A percentile compares a stretch with the other conserved stretches of the same genome.
Conservation (phyloP, 1,139 yeast genomes). For the Ogataea hybrid region DNA sequence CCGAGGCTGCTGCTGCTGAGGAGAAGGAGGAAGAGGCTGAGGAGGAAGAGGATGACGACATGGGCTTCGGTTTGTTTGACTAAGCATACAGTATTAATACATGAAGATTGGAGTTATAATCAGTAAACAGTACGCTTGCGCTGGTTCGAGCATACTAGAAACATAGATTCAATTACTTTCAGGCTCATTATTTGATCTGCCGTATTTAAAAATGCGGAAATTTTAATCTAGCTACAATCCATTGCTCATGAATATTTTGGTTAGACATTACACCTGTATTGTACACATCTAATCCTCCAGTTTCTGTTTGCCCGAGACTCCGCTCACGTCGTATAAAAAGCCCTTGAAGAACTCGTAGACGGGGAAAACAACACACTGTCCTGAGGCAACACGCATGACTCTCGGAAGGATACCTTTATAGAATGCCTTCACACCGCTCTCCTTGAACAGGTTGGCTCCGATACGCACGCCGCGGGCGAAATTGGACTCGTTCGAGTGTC, state of each 20-base stretch:
- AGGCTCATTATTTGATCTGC: too few species aligned
- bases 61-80: constrained; percentile 77
- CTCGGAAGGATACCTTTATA: constrained; percentile 98
- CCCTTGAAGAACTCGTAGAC: constrained; percentile 89
- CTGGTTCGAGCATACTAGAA: too few species aligned
- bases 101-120: constrained; percentile 2
- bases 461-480: constrained; percentile 76
- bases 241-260: too few species aligned
- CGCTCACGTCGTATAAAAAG: constrained; percentile 53
- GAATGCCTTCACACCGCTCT: constrained; percentile 84
- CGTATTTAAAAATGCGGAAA: too few species aligned
- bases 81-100: constrained; percentile 34
- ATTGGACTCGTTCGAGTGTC: constrained; percentile 64
- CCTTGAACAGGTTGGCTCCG: constrained; percentile 76
- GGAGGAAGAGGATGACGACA: constrained; percentile 84
- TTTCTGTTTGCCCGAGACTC: constrained; percentile 17
- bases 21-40: constrained; percentile 48
- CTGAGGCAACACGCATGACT: constrained; percentile 99
- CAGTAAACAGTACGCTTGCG: neutral
- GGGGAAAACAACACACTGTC: constrained; percentile 97
- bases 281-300: constrained; percentile 13
- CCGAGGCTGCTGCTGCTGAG: constrained; percentile 59
- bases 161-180: too few species aligned
- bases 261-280: neutral
- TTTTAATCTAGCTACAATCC: neutral